These are phyloP conservation scores for Pseudoturritis turrita DNA, from an alignment of 345 rosid genomes.

Conservation along the genomic window DNA sequence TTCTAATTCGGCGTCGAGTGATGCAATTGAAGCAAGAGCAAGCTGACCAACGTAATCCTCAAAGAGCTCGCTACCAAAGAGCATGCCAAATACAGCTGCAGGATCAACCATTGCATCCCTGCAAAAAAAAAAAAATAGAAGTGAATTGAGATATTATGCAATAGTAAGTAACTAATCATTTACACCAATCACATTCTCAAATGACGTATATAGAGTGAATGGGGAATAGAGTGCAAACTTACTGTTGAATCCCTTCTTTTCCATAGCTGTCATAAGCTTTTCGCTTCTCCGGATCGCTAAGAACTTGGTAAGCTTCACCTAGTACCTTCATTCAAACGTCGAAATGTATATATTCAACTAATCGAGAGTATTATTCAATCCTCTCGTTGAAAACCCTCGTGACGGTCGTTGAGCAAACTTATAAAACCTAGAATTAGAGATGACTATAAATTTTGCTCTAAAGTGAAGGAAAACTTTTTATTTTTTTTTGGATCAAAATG, in stretches of 20 bases:
- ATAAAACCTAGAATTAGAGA: neutral
- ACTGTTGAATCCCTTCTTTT: conserved; percentile 73
- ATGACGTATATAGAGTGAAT: neutral
- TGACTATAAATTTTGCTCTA: neutral
- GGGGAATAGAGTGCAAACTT: conserved; percentile 33
- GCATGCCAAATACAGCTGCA: conserved; percentile 86
- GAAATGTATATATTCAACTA: conserved; percentile 9
- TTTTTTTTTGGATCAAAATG: too few species aligned
- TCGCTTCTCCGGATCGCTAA: conserved; percentile 90
- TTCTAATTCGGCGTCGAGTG: conserved; percentile 54
- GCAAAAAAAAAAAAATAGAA: neutral
- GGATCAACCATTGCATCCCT: conserved; percentile 93
- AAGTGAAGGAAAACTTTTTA: neutral
- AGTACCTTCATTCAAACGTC: conserved; percentile 50
- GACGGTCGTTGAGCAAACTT: neutral
- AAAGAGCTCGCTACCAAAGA: conserved; percentile 82
- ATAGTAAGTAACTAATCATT: neutral
- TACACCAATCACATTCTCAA: neutral
- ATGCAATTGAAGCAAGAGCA: conserved; percentile 61
- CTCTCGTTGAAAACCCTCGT: neutral
- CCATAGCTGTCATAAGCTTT: conserved; percentile 80
- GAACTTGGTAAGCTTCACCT: conserved; percentile 92
- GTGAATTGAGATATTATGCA: neutral
- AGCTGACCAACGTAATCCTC: conserved; percentile 94
- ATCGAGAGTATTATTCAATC: neutral